Evolutionary conservation across 1,284 basidiomycete species (phyloP).

Genomic region (Apiotrichum brassicae): DNA sequence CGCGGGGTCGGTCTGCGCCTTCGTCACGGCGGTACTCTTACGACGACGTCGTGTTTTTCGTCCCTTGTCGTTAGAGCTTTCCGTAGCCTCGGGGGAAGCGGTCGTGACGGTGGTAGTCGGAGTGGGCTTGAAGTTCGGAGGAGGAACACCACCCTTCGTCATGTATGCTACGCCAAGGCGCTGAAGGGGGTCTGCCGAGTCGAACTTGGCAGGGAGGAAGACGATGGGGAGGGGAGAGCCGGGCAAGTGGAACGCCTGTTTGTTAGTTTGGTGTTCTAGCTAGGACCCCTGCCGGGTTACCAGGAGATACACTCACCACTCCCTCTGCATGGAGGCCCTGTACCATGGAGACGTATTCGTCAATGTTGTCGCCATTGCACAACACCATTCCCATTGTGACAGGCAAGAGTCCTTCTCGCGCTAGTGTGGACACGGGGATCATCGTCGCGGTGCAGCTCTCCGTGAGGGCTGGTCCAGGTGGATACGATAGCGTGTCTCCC

Average conservation of each 20-base stretch:
- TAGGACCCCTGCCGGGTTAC: background rate
- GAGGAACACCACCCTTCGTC: slow-evolving; percentile 33
- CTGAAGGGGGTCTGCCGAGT: slow-evolving; percentile 36
- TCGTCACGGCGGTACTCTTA: too few relatives aligned
- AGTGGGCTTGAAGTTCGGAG: too few relatives aligned
- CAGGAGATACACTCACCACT: slow-evolving; percentile 32
- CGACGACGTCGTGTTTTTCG: too few relatives aligned
- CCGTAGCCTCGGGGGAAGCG: background rate
- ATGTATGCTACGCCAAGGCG: slow-evolving; percentile 42
- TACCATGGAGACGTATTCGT: slow-evolving; percentile 36
- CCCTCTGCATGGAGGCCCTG: slow-evolving; percentile 42
- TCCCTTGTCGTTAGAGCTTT: background rate
- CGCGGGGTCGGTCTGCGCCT: background rate
- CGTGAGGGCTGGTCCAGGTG: slow-evolving; percentile 11
- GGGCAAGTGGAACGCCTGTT: slow-evolving; percentile 39
- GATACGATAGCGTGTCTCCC: slow-evolving; percentile 30
- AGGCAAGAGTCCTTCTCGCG: slow-evolving; percentile 38
- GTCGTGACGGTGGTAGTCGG: background rate
- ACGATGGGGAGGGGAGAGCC: slow-evolving; percentile 32
- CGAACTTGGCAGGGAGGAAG: slow-evolving; percentile 44
- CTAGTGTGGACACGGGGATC: slow-evolving; percentile 43
- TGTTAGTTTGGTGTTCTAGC: slow-evolving; percentile 1
- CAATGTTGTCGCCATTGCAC: slow-evolving; percentile 35
- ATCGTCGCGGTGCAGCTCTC: slow-evolving; percentile 33
- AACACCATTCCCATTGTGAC: slow-evolving; percentile 45